Evolutionary conservation across 2,329 filamentous ascomycete genomes (phyloP), one percentile per base, ranked within the genome.

Genomic region (Hymenoscyphus repandus): DNA sequence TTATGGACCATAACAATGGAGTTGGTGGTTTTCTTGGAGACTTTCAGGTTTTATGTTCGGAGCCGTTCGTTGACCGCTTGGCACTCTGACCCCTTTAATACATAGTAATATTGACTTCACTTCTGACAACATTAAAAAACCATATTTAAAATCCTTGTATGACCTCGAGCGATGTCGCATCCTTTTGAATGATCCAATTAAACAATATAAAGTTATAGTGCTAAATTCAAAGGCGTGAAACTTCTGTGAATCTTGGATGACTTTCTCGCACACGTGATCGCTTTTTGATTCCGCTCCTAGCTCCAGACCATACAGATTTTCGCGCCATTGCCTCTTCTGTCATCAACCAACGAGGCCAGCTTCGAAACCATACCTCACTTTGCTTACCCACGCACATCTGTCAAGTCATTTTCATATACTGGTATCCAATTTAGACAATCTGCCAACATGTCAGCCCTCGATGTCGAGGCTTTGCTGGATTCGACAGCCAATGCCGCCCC

Each of bases 381-480:
- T 27, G 7, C 22, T 27, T n/a, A n/a, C n/a, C 12, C 12, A 3
- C 34, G 34, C 12, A 37, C 10, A 37, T 37, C 12, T 17, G 3
- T 11, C 34, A 13, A 37, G 10, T 37, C 12, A 37, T 37, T 37
- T 13, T 9, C 12, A 37, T 17, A 37, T 4, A 37, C 34, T 27
- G 22, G 22, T 7, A 7, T 27, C 15, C 32, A 18, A 13, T 13
- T 10, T 22, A 15, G 15, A 45, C n/a, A 45, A 18, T 60, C 52
- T 63, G 22, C 17, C 70, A 74, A 61, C 61, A 86, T 86, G 83
- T 83, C 83, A 67, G 78, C 77, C 69, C 74, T 85, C 61, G 90
- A 95, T 67, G 89, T 96, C 63, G 91, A 96, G 76, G 89, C 90
- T 59, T 80, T 96, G 58, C 83, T 96, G 61, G 90, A 96, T 71